A percentile compares a stretch with the other conserved stretches of the same genome.
Evolutionary conservation across 2,329 filamentous ascomycete species (phyloP).

Genomic region (Fusarium sp.): DNA sequence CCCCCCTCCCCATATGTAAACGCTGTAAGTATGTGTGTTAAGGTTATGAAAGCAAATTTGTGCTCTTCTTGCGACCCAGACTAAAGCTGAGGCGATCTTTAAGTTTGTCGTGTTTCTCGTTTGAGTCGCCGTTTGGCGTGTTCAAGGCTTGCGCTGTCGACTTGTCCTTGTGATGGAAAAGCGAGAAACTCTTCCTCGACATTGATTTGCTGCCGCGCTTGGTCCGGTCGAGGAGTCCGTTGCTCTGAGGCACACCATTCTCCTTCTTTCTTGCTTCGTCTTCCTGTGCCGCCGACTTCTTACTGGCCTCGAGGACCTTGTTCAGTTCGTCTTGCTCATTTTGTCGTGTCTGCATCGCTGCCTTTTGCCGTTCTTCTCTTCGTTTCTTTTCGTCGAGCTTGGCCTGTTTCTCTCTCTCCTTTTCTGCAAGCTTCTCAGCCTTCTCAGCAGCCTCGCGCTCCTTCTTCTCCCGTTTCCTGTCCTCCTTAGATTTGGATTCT

Average conservation of each 20-base stretch:
- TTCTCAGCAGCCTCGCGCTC: constrained; percentile 72
- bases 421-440: constrained; percentile 67
- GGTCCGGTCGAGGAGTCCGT: constrained; percentile 74
- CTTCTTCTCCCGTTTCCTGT: constrained; percentile 78
- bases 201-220: constrained; percentile 83
- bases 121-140: constrained; percentile 40
- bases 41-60: constrained; percentile 57
- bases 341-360: constrained; percentile 65
- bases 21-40: constrained; percentile 16
- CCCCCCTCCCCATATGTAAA: constrained; percentile 28
- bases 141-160: constrained; percentile 47
- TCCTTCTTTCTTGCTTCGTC: constrained; percentile 60
- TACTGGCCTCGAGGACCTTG: constrained; percentile 76
- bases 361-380: constrained; percentile 69
- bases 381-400: constrained; percentile 60
- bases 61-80: constrained; percentile 80
- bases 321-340: constrained; percentile 75
- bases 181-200: constrained; percentile 80
- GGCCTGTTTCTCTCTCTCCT: constrained; percentile 57
- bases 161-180: constrained; percentile 70
- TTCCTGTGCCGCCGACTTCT: constrained; percentile 71
- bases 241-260: constrained; percentile 54
- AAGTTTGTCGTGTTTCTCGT: constrained; percentile 64
- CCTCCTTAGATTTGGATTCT: constrained; percentile 67
- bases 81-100: constrained; percentile 78